Evolutionary conservation across 345 rosid species (phyloP).

Genomic region (Populus deltoides): DNA sequence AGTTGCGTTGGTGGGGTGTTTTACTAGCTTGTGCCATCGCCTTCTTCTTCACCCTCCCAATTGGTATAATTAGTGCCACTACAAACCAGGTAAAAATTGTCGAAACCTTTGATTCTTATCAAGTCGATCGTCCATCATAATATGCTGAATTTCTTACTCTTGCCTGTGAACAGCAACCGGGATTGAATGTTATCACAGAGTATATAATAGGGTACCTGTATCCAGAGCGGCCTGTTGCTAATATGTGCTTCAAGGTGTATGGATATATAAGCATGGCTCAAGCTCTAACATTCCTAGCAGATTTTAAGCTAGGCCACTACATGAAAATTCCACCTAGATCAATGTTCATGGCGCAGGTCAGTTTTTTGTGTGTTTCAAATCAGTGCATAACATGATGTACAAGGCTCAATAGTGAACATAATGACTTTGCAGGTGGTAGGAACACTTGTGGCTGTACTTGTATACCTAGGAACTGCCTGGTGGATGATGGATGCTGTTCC

Average conservation of each 20-base stretch:
- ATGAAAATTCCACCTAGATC: conserved; percentile 89
- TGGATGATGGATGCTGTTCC: conserved; percentile 71
- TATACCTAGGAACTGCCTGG: conserved; percentile 71
- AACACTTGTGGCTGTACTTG: conserved; percentile 50
- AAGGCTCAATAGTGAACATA: conserved; percentile 1
- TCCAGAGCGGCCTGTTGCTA: conserved; percentile 86
- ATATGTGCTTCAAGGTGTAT: conserved; percentile 91
- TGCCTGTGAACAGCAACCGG: conserved; percentile 42
- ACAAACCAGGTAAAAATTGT: conserved; percentile 53
- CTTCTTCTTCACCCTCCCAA: conserved; percentile 67
- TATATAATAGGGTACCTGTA: conserved; percentile 72
- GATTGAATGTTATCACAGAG: conserved; percentile 75
- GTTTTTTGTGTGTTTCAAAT: neutral
- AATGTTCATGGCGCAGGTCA: conserved; percentile 82
- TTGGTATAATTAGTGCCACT: conserved; percentile 72
- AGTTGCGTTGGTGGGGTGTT: conserved; percentile 93
- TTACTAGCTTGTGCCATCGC: conserved; percentile 81
- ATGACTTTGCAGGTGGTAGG: conserved; percentile 52
- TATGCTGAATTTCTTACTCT: neutral
- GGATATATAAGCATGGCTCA: conserved; percentile 86
- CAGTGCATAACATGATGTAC: no score
- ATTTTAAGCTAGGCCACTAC: conserved; percentile 87
- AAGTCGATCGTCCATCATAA: no score
- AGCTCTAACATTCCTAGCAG: conserved; percentile 62
- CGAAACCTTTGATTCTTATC: neutral